Conservation (phyloP, 768 basidiomycete genomes). For the Kwoniella mangroviensis region DNA sequence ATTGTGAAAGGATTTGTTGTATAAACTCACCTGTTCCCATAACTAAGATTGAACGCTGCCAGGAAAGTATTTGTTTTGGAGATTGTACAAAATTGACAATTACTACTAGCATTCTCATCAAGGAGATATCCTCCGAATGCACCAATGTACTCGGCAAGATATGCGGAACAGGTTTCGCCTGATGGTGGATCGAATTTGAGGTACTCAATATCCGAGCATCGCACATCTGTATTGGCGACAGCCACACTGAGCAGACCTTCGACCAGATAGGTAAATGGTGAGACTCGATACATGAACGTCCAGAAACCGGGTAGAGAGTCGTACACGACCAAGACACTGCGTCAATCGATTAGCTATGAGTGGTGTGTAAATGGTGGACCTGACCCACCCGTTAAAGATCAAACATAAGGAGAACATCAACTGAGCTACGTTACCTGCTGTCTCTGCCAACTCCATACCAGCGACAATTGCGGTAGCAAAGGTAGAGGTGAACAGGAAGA, state of each 20-base stretch:
- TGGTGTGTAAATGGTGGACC: background rate
- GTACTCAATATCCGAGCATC: constrained; percentile 72
- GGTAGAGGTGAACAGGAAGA: constrained; percentile 60
- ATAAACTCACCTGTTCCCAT: constrained; percentile 60
- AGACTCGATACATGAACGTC: constrained; percentile 55
- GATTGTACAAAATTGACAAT: constrained; percentile 73
- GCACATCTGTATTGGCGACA: constrained; percentile 70
- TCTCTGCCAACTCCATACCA: constrained; percentile 58
- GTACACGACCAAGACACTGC: constrained; percentile 51
- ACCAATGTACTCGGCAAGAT: constrained; percentile 71
- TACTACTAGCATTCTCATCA: constrained; percentile 66
- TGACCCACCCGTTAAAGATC: constrained; percentile 60
- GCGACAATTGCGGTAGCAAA: constrained; percentile 59
- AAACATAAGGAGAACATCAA: constrained; percentile 60
- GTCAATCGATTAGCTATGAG: constrained; percentile 7
- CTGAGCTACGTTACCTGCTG: constrained; percentile 60
- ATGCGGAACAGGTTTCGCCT: constrained; percentile 72
- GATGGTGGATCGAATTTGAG: constrained; percentile 72
- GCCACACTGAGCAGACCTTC: constrained; percentile 42
- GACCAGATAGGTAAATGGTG: constrained; percentile 59
- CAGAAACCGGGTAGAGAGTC: constrained; percentile 55
- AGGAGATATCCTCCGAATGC: constrained; percentile 74
- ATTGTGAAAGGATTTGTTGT: no score
- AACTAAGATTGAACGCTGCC: constrained; percentile 66
- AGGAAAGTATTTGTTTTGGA: constrained; percentile 69